Conservation (phyloP, 177 flowering plant species). For the Vitis hybrid region DNA sequence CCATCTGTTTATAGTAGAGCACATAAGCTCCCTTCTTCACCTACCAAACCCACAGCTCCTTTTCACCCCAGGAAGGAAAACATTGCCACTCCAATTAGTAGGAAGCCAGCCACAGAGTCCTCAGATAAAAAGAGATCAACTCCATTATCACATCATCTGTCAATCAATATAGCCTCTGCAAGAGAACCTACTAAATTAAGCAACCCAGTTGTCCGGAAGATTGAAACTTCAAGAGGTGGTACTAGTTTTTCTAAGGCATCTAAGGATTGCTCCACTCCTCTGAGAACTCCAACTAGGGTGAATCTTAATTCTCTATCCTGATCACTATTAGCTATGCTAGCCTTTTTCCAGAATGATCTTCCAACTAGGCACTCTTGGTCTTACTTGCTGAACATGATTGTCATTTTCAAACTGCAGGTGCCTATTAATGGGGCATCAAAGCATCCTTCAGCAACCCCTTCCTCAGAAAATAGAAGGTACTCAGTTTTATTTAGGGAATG, state of each 20-base stretch:
- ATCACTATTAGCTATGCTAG: not conserved
- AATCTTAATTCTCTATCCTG: not conserved
- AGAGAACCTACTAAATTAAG: slow-evolving; percentile 37
- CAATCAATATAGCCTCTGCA: slow-evolving; percentile 42
- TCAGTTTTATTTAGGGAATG: not conserved
- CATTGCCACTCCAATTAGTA: slow-evolving; percentile 30
- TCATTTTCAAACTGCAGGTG: slow-evolving; percentile 26
- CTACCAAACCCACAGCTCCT: slow-evolving; percentile 23
- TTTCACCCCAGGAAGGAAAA: slow-evolving; percentile 17
- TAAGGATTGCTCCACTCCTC: slow-evolving; percentile 41
- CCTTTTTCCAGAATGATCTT: not conserved
- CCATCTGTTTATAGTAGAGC: slow-evolving; percentile 10
- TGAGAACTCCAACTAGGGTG: slow-evolving; percentile 36
- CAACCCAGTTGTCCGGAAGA: slow-evolving; percentile 37
- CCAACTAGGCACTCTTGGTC: not conserved
- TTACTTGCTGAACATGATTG: not conserved
- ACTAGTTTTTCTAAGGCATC: slow-evolving; percentile 22
- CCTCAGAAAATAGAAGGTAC: slow-evolving; percentile 36
- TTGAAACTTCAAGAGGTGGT: slow-evolving; percentile 29
- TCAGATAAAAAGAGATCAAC: slow-evolving; percentile 38
- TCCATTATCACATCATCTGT: slow-evolving; percentile 49
- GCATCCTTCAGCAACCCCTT: slow-evolving; percentile 31
- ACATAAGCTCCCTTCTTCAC: slow-evolving; percentile 27
- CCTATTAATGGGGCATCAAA: slow-evolving; percentile 13
- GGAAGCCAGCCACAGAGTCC: slow-evolving; percentile 18